Conservation (phyloP, 495 filamentous ascomycete species). For the Aspergillus affinis region DNA sequence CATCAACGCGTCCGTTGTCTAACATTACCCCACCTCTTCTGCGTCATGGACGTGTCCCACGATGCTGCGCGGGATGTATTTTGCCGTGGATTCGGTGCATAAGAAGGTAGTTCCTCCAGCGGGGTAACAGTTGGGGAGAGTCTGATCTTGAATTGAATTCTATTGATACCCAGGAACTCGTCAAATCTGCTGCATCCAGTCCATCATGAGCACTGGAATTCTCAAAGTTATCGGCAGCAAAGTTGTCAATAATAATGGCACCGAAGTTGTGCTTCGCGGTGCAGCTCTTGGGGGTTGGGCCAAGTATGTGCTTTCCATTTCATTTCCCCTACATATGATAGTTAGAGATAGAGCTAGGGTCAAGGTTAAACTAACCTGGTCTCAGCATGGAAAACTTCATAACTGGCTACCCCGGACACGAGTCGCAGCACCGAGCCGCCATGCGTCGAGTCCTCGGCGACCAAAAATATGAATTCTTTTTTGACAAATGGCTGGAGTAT, state of each 20-base stretch:
- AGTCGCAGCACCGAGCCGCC: constrained; percentile 54
- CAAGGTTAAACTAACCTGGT: constrained; percentile 7
- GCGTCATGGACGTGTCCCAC: neutral
- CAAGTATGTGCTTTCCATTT: constrained; percentile 26
- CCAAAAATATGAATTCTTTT: constrained; percentile 49
- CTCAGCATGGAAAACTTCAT: constrained; percentile 67
- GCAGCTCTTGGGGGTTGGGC: constrained; percentile 50
- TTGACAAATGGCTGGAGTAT: constrained; percentile 56
- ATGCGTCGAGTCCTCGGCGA: constrained; percentile 54
- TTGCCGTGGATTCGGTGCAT: neutral
- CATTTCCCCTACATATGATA: neutral
- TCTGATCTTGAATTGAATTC: neutral
- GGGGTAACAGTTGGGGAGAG: too few relatives aligned
- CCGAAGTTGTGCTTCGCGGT: constrained; percentile 49
- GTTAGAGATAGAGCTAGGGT: neutral
- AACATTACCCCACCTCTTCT: neutral
- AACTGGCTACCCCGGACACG: constrained; percentile 63
- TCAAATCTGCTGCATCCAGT: too few relatives aligned
- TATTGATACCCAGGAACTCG: too few relatives aligned
- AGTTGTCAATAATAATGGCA: constrained; percentile 48
- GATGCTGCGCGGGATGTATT: neutral
- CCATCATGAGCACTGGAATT: constrained; percentile 35
- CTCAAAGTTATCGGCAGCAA: constrained; percentile 45
- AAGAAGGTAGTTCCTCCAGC: neutral
- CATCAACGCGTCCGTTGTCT: neutral